These are phyloP conservation scores for Acacia crassicarpa DNA, from an alignment of 306 rosid genomes.

Conservation along the genomic window DNA sequence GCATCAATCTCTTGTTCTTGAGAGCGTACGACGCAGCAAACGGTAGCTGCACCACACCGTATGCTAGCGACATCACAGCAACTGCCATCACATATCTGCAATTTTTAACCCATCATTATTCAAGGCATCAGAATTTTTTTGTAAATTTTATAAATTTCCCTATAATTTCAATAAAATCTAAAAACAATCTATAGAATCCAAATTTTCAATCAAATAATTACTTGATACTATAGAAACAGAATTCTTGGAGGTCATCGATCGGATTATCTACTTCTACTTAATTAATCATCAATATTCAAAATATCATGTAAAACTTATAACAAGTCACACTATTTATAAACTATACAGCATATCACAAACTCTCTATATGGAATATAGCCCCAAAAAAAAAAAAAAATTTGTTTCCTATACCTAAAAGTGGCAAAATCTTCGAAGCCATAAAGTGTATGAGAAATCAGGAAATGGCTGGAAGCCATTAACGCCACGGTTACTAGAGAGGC, in stretches of 20 bases:
- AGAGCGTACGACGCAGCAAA: conserved; percentile 40
- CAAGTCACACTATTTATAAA: neutral
- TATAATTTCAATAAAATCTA: neutral
- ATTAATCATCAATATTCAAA: neutral
- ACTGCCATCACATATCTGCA: conserved; percentile 46
- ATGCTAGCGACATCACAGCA: conserved; percentile 41
- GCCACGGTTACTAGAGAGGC: conserved; percentile 4
- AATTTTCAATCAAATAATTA: neutral
- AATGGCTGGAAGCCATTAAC: conserved; percentile 29
- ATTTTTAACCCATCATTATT: too few relatives aligned
- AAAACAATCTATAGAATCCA: neutral
- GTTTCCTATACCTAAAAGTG: neutral
- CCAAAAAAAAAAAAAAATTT: too few relatives aligned
- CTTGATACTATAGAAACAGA: neutral
- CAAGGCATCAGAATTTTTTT: too few relatives aligned
- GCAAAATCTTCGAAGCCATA: neutral
- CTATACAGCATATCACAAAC: neutral
- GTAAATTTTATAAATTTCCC: too few relatives aligned
- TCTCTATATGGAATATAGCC: neutral
- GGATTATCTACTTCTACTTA: neutral
- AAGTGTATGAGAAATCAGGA: neutral
- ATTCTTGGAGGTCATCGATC: too few relatives aligned
- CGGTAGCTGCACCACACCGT: conserved; percentile 52
- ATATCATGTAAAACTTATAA: neutral
- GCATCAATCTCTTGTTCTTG: conserved; percentile 43